These are phyloP conservation scores for Trichoderma polysporum DNA, from an alignment of 2,329 filamentous ascomycete species.

Conservation along the genomic window DNA sequence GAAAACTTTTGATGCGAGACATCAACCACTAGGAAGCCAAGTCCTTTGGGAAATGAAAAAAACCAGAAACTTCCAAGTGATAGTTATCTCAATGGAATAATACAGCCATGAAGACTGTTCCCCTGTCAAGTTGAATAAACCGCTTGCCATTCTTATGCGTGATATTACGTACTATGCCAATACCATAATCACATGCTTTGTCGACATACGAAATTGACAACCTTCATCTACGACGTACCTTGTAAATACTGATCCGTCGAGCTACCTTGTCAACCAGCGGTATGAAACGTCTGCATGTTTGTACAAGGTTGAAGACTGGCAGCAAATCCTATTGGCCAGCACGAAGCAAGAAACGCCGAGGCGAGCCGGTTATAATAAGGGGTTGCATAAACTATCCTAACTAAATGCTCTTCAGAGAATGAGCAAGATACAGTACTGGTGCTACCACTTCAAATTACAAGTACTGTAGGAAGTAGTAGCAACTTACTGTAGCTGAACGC, in stretches of 20 bases:
- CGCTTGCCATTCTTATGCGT: background rate
- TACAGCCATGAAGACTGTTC: conserved; percentile 38
- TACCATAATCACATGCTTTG: background rate
- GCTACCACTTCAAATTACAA: background rate
- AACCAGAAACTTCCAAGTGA: conserved; percentile 17
- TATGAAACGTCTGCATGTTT: background rate
- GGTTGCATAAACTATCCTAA: background rate
- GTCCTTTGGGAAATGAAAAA: conserved; percentile 2
- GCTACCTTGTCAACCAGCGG: background rate
- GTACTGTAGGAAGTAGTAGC: background rate
- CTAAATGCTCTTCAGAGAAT: no score
- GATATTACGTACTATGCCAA: background rate
- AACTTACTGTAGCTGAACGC: no score
- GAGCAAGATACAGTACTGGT: background rate
- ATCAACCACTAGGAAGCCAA: conserved; percentile 25
- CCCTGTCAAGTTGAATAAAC: conserved; percentile 24
- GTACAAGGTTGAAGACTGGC: background rate
- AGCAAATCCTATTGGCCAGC: background rate
- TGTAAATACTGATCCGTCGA: background rate
- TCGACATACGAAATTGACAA: background rate
- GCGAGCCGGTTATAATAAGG: background rate
- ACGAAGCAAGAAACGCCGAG: background rate
- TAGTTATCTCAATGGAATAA: conserved; percentile 36
- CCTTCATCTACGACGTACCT: background rate
- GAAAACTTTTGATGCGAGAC: conserved; percentile 29